A percentile compares a stretch with the other conserved stretches of the same genome.
Evolutionary conservation across 1,284 basidiomycete species (phyloP).

Genomic region (Coriolopsis trogii): DNA sequence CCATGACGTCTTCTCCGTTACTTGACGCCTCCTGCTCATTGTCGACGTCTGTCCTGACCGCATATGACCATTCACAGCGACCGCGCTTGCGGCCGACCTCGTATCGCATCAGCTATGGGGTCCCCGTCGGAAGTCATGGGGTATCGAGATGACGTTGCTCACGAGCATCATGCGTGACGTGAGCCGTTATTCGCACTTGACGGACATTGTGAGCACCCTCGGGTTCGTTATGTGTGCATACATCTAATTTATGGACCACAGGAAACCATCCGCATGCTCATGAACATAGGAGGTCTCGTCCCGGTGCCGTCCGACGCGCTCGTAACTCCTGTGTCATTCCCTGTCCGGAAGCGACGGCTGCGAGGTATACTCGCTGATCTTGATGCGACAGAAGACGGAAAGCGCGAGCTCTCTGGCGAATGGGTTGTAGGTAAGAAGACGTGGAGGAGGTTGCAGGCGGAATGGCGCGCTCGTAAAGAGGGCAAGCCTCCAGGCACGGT

Average conservation of each 20-base stretch:
- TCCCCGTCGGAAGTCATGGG: slow-evolving; percentile 85
- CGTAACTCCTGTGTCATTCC: slow-evolving; percentile 94
- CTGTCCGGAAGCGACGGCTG: slow-evolving; percentile 73
- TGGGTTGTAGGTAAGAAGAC: slow-evolving; percentile 95
- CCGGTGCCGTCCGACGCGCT: slow-evolving; percentile 94
- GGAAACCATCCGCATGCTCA: slow-evolving; percentile 77
- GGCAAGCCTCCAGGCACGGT: slow-evolving; percentile 18
- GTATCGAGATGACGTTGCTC: slow-evolving; percentile 86
- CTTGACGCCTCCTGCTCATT: not conserved
- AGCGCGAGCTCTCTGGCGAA: slow-evolving; percentile 87
- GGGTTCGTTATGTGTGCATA: not conserved
- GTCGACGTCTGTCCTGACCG: not conserved
- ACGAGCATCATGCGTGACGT: slow-evolving; percentile 87
- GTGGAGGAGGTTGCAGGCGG: slow-evolving; percentile 87
- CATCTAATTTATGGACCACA: slow-evolving; percentile 31
- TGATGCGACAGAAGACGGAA: slow-evolving; percentile 75
- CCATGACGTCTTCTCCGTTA: too few species aligned
- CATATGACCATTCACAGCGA: slow-evolving; percentile 47
- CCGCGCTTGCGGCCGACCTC: slow-evolving; percentile 69
- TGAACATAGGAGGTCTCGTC: slow-evolving; percentile 81
- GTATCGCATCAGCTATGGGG: slow-evolving; percentile 77
- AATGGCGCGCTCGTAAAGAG: slow-evolving; percentile 61
- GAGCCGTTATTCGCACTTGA: slow-evolving; percentile 81
- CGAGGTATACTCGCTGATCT: slow-evolving; percentile 78
- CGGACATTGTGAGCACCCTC: slow-evolving; percentile 71